Percentiles rank a stretch among this genome's conserved stretches.
phyloP scores from a whole-genome alignment of 2,329 filamentous ascomycete genomes.

The Daldinia eschscholtzii region DNA sequence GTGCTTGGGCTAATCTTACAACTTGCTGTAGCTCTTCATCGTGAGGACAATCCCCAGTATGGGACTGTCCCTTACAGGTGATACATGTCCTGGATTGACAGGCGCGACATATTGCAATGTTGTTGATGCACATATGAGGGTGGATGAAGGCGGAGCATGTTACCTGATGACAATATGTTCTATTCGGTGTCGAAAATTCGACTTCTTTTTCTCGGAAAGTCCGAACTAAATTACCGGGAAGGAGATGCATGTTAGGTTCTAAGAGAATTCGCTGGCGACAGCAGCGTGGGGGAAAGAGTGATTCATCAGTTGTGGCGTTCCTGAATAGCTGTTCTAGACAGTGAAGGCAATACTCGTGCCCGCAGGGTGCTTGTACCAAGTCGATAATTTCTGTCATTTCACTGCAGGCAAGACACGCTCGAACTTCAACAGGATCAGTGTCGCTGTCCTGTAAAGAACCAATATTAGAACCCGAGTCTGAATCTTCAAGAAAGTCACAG shows the following conservation, averaged over 20 bases:
- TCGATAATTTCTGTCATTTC: not conserved
- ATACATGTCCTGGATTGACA: conserved; percentile 63
- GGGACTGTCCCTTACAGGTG: conserved; percentile 62
- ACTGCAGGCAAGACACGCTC: not conserved
- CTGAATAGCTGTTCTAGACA: conserved; percentile 64
- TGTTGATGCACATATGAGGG: conserved; percentile 47
- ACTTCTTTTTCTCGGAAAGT: conserved; percentile 60
- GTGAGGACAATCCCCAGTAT: conserved; percentile 62
- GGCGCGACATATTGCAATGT: conserved; percentile 57
- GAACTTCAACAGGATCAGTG: not conserved
- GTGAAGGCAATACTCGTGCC: conserved; percentile 64
- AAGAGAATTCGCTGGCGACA: conserved; percentile 1
- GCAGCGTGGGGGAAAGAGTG: conserved; percentile 60
- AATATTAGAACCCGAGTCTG: not conserved
- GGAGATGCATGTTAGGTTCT: not conserved
- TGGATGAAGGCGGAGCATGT: conserved; percentile 63
- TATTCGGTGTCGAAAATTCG: conserved; percentile 62
- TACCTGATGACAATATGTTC: conserved; percentile 63
- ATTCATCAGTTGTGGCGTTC: conserved; percentile 60
- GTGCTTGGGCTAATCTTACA: conserved; percentile 55
- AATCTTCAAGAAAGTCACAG: not conserved
- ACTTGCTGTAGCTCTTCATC: conserved; percentile 58
- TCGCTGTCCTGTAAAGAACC: not conserved
- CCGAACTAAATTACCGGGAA: conserved; percentile 26
- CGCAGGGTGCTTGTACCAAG: conserved; percentile 43